These are phyloP conservation scores for Thalassiosira profunda DNA, from an alignment of 108 stramenopile species.

Conservation along the genomic window DNA sequence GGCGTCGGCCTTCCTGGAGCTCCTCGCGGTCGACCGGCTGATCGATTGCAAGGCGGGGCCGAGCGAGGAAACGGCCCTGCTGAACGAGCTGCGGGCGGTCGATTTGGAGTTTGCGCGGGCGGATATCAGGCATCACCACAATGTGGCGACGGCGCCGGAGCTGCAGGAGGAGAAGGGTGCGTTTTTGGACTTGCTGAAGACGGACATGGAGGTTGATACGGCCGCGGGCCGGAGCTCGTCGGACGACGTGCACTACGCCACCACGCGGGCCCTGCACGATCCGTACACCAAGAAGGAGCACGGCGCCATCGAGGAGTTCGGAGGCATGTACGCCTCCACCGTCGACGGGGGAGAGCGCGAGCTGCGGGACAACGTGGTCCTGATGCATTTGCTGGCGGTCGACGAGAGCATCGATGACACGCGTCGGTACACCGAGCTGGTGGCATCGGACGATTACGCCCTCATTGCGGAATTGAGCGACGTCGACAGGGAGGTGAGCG, in stretches of 20 bases:
- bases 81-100: slow-evolving; percentile 23
- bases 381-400: slow-evolving; percentile 34
- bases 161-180: slow-evolving; percentile 18
- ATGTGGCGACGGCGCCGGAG: slow-evolving; percentile 18
- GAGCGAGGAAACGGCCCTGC: slow-evolving; percentile 14
- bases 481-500: slow-evolving; percentile 31
- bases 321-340: slow-evolving; percentile 22
- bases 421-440: slow-evolving; percentile 11
- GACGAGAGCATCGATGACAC: slow-evolving; percentile 38
- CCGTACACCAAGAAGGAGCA: slow-evolving; percentile 19
- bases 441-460: slow-evolving; percentile 12
- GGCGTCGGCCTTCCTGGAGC: slow-evolving; percentile 24
- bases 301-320: slow-evolving; percentile 4
- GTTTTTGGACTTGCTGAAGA: slow-evolving; percentile 29
- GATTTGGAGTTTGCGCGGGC: slow-evolving; percentile 23
- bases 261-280: slow-evolving; percentile 26
- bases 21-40: slow-evolving; percentile 35
- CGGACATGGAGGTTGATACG: slow-evolving; percentile 34
- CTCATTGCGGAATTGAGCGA: slow-evolving; percentile 29
- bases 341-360: neutral
- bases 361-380: slow-evolving; percentile 15
- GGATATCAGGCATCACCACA: neutral
- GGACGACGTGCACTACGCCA: slow-evolving; percentile 6
- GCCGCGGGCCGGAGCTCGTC: neutral
- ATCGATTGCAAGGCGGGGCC: slow-evolving; percentile 13